Percentiles rank a stretch among this genome's conserved stretches.
Conservation (phyloP, 1,284 basidiomycete species). For the Malassezia sympodialis region DNA sequence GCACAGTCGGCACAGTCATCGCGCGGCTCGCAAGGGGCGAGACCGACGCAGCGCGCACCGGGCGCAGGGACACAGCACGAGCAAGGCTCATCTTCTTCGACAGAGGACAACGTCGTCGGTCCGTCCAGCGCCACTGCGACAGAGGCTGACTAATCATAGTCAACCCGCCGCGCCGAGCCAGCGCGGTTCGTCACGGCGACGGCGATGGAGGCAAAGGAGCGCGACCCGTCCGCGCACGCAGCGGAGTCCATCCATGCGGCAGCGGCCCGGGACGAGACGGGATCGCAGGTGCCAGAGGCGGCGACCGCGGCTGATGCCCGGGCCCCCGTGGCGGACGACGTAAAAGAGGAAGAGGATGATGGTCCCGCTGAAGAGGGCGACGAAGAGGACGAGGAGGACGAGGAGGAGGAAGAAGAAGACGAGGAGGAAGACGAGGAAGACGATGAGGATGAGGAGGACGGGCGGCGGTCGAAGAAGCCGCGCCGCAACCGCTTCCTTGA, state of each 20-base stretch:
- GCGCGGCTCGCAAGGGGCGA: neutral
- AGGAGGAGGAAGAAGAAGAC: constrained; percentile 36
- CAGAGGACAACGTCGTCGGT: neutral
- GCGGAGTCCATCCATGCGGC: neutral
- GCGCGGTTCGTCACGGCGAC: neutral
- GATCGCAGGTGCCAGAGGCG: neutral
- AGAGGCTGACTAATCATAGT: constrained; percentile 8
- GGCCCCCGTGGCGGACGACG: constrained; percentile 17
- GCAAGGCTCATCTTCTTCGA: constrained; percentile 14
- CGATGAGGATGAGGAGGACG: constrained; percentile 20
- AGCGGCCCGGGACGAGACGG: neutral
- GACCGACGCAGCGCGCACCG: constrained; percentile 9
- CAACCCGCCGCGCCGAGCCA: neutral
- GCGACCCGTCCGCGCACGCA: neutral
- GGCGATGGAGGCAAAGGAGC: constrained; percentile 6
- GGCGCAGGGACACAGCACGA: constrained; percentile 10
- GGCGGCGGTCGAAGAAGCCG: constrained; percentile 30
- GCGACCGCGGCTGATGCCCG: neutral
- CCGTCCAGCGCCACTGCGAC: neutral
- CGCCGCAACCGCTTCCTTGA: constrained; percentile 71
- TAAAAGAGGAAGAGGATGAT: constrained; percentile 24
- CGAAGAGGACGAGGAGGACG: constrained; percentile 38
- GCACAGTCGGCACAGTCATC: neutral
- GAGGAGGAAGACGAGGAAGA: constrained; percentile 33
- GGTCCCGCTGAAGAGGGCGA: constrained; percentile 30